Conservation (phyloP, 352 stramenopile genomes). For the Hyaloperonospora brassicae region DNA sequence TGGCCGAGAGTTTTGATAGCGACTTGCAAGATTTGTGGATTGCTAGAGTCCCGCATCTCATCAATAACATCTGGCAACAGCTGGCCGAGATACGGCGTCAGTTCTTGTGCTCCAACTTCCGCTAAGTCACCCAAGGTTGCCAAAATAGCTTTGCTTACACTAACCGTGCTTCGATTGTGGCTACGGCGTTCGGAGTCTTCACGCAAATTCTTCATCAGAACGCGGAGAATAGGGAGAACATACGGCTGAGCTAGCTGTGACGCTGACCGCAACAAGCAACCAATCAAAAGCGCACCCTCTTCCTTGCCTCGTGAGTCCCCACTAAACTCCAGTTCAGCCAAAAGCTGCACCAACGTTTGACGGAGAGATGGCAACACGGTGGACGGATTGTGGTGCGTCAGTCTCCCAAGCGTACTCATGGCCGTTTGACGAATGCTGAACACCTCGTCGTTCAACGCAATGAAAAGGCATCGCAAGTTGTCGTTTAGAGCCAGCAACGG, state of each 20-base stretch:
- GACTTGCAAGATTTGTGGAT: conserved; percentile 78
- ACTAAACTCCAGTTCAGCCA: conserved; percentile 81
- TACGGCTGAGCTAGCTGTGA: conserved; percentile 77
- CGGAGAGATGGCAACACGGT: conserved; percentile 73
- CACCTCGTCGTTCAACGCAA: conserved; percentile 80
- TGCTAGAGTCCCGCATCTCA: conserved; percentile 79
- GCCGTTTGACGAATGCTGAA: conserved; percentile 85
- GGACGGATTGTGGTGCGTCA: conserved; percentile 82
- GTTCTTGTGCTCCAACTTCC: conserved; percentile 64
- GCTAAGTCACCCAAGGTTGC: conserved; percentile 76
- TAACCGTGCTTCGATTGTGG: conserved; percentile 67
- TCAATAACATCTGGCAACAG: conserved; percentile 83
- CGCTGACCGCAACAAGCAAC: conserved; percentile 69
- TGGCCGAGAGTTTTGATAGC: conserved; percentile 81
- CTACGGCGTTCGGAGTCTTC: conserved; percentile 66
- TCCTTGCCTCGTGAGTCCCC: conserved; percentile 76
- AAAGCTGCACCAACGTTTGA: conserved; percentile 79
- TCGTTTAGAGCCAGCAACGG: conserved; percentile 72
- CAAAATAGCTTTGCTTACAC: conserved; percentile 78
- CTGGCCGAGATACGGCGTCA: conserved; percentile 78
- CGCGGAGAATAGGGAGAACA: conserved; percentile 76
- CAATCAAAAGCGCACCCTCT: conserved; percentile 73
- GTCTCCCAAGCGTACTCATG: conserved; percentile 79
- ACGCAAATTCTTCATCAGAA: conserved; percentile 82
- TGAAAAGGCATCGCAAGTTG: conserved; percentile 81